Conservation (phyloP, 495 filamentous ascomycete species). For the Cairneyella variabilis region DNA sequence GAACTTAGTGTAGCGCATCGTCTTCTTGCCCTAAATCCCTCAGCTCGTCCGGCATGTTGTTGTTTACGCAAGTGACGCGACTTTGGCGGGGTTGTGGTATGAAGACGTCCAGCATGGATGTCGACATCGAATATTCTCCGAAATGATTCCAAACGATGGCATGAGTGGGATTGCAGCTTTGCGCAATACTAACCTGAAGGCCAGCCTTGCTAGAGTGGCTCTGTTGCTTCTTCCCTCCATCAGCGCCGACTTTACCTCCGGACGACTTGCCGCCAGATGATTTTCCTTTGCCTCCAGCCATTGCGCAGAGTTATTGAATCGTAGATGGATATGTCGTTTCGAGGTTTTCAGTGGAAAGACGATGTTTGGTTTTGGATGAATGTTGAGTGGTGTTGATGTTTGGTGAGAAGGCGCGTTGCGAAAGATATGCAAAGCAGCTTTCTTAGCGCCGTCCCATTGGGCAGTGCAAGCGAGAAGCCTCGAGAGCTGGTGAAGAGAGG, state of each 20-base stretch:
- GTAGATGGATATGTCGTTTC: not conserved
- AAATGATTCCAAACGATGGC: not conserved
- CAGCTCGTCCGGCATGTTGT: not conserved
- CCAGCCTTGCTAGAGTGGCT: slow-evolving; percentile 98
- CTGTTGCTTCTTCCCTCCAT: slow-evolving; percentile 84
- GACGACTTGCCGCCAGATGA: slow-evolving; percentile 85
- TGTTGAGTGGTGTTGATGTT: slow-evolving; percentile 19
- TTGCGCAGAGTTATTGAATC: slow-evolving; percentile 32
- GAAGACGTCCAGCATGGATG: not conserved
- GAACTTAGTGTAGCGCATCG: slow-evolving; percentile 5
- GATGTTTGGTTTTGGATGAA: slow-evolving; percentile 18
- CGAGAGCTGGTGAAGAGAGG: not conserved
- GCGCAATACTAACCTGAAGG: slow-evolving; percentile 77
- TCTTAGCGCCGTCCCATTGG: slow-evolving; percentile 16
- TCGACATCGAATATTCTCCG: not conserved
- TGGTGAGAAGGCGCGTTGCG: slow-evolving; percentile 25
- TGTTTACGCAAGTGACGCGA: slow-evolving; percentile 20
- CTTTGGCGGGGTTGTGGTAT: slow-evolving; percentile 21
- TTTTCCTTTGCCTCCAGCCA: slow-evolving; percentile 92
- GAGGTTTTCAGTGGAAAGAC: not conserved
- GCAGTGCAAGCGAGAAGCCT: slow-evolving; percentile 18
- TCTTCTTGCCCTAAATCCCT: not conserved
- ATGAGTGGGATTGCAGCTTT: not conserved
- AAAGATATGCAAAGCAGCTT: slow-evolving; percentile 14
- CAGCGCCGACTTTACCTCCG: slow-evolving; percentile 80